phyloP scores from a whole-genome alignment of 1,284 basidiomycete species.

The Ustilago bromivora region DNA sequence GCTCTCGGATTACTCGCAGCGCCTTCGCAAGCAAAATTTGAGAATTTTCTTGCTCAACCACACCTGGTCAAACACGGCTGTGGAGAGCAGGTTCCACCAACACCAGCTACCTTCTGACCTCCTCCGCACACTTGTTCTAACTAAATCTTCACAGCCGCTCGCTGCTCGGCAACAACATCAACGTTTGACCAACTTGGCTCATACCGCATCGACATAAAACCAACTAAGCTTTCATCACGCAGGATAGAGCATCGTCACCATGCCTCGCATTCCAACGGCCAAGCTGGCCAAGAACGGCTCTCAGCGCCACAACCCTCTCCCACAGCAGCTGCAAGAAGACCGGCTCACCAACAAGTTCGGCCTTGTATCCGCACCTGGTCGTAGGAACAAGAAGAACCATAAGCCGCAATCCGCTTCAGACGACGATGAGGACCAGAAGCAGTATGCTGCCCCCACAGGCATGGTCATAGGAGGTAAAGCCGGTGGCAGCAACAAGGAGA shows the following conservation, averaged over 20 bases:
- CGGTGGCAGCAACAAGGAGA: slow-evolving; percentile 41
- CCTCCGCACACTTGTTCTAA: not conserved
- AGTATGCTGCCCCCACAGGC: slow-evolving; percentile 39
- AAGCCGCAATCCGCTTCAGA: slow-evolving; percentile 30
- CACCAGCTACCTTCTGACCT: not conserved
- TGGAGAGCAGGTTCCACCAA: not conserved
- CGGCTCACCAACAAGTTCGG: slow-evolving; percentile 56
- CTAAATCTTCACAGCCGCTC: not conserved
- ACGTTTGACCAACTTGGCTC: not conserved
- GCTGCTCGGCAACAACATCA: not conserved
- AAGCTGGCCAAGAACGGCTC: slow-evolving; percentile 44
- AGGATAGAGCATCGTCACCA: slow-evolving; percentile 11
- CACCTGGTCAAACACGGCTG: not conserved
- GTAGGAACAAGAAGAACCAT: slow-evolving; percentile 36
- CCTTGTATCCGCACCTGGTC: slow-evolving; percentile 52
- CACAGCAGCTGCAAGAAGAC: slow-evolving; percentile 54
- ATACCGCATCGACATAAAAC: not conserved
- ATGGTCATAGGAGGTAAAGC: slow-evolving; percentile 60
- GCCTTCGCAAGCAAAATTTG: slow-evolving; percentile 24
- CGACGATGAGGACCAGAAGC: slow-evolving; percentile 36
- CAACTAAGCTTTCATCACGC: not conserved
- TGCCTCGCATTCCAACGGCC: slow-evolving; percentile 53
- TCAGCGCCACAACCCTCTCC: slow-evolving; percentile 54
- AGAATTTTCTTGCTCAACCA: slow-evolving; percentile 26
- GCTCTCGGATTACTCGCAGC: slow-evolving; percentile 13